These are phyloP conservation scores for Schizophyllum amplum DNA, from an alignment of 1,284 basidiomycete genomes.

Conservation along the genomic window DNA sequence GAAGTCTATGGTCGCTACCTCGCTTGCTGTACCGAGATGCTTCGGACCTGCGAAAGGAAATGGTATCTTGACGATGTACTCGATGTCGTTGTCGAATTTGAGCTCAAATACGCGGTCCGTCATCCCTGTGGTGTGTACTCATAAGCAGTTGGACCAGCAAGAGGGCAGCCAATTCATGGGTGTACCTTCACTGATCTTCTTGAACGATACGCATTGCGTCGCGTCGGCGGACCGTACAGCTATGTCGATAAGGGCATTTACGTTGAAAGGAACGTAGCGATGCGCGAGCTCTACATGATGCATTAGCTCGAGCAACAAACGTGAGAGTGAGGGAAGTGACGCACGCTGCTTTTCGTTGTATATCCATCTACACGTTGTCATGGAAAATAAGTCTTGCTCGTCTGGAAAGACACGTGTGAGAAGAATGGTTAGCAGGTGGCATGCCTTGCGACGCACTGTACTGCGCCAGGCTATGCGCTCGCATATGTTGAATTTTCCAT, in stretches of 20 bases:
- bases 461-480: too few species aligned
- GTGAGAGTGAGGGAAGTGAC: neutral
- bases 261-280: constrained; percentile 12
- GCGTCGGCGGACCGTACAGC: too few species aligned
- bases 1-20: constrained; percentile 28
- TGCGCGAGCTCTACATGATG: neutral
- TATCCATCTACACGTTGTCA: neutral
- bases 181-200: too few species aligned
- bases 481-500: too few species aligned
- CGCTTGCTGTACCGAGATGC: constrained; percentile 22
- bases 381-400: neutral
- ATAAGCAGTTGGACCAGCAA: too few species aligned
- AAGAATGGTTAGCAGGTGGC: too few species aligned
- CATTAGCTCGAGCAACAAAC: neutral
- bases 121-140: constrained; percentile 10
- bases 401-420: too few species aligned
- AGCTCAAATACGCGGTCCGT: constrained; percentile 25
- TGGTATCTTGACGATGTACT: constrained; percentile 18
- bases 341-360: neutral
- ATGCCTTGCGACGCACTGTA: too few species aligned
- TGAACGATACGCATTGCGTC: too few species aligned
- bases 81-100: constrained; percentile 21
- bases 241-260: too few species aligned
- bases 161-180: too few species aligned
- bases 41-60: constrained; percentile 19